A percentile compares a stretch with the other conserved stretches of the same genome.
phyloP scores from a whole-genome alignment of 441 rosid genomes.

The Populus hybrid region DNA sequence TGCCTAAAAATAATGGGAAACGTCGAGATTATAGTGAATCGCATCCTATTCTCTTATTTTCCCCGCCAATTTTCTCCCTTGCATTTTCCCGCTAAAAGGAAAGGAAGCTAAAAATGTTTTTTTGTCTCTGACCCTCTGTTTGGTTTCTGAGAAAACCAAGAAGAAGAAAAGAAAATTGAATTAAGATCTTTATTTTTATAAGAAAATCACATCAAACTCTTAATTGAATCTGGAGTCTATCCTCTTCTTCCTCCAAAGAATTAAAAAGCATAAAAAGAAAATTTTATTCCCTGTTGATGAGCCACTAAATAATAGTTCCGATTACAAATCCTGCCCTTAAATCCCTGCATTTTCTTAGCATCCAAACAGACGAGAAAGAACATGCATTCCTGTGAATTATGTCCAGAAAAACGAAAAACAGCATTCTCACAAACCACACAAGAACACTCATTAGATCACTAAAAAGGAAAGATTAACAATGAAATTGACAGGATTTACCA shows the following conservation, averaged over 20 bases:
- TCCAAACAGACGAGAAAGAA: constrained; percentile 11
- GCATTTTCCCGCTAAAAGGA: neutral
- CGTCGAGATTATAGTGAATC: neutral
- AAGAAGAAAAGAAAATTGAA: neutral
- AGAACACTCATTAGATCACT: neutral
- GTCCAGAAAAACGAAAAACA: neutral
- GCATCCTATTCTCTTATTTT: constrained; percentile 8
- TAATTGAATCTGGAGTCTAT: neutral
- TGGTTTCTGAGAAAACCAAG: constrained; percentile 12
- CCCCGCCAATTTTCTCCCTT: constrained; percentile 6
- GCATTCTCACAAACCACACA: neutral
- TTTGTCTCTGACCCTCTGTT: neutral
- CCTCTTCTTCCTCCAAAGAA: neutral
- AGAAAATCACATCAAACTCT: neutral
- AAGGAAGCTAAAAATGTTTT: neutral
- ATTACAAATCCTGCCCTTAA: neutral
- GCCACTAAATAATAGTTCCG: neutral
- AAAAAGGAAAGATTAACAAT: neutral
- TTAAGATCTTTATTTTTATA: too few relatives aligned
- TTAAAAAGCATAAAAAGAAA: neutral
- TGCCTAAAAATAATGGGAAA: neutral
- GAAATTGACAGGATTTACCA: constrained; percentile 38
- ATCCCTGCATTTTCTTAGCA: constrained; percentile 9
- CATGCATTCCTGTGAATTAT: neutral
- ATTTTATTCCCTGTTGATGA: neutral